phyloP scores from a whole-genome alignment of 2,329 filamentous ascomycete genomes.

The Podosphaera aphanis region DNA sequence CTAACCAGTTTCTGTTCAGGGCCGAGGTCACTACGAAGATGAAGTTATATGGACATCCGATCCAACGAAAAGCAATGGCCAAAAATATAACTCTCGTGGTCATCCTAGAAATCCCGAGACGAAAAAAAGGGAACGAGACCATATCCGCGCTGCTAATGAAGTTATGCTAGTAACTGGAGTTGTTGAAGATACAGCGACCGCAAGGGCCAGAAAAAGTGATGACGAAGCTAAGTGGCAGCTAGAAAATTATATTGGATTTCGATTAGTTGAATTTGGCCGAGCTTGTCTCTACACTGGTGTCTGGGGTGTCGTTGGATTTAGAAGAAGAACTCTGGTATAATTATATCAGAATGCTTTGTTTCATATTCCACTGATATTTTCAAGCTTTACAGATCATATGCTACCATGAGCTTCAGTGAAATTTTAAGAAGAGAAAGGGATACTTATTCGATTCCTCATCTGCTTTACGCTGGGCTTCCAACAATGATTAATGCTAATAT shows the following conservation, averaged over 20 bases:
- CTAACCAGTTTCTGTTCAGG: slow-evolving; percentile 6
- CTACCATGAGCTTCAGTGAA: slow-evolving; percentile 8
- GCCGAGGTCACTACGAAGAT: slow-evolving; percentile 16
- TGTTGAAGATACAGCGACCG: slow-evolving; percentile 13
- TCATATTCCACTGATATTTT: slow-evolving; percentile 3
- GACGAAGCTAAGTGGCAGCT: slow-evolving; percentile 6
- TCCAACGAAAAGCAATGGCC: slow-evolving; percentile 2
- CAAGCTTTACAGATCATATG: slow-evolving; percentile 15
- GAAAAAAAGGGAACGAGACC: slow-evolving; percentile 13
- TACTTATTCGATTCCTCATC: slow-evolving; percentile 5
- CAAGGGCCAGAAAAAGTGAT: slow-evolving; percentile 8
- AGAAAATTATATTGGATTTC: slow-evolving; percentile 13
- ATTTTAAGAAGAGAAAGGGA: slow-evolving; percentile 11
- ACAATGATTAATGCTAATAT: slow-evolving; percentile 12
- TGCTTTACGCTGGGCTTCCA: slow-evolving; percentile 13
- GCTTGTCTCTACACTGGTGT: slow-evolving; percentile 12
- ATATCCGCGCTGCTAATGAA: slow-evolving; percentile 17
- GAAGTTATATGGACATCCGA: slow-evolving; percentile 10
- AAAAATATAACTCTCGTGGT: slow-evolving; percentile 15
- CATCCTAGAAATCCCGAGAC: slow-evolving; percentile 15
- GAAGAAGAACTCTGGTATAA: slow-evolving; percentile 14
- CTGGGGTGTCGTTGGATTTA: slow-evolving; percentile 15
- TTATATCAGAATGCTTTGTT: background rate
- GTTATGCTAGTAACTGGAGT: slow-evolving; percentile 17
- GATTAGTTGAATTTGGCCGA: slow-evolving; percentile 13